Evolutionary conservation across 495 filamentous ascomycete species (phyloP), one percentile per base, ranked within the genome.

Genomic region (Neurospora cerealis): DNA sequence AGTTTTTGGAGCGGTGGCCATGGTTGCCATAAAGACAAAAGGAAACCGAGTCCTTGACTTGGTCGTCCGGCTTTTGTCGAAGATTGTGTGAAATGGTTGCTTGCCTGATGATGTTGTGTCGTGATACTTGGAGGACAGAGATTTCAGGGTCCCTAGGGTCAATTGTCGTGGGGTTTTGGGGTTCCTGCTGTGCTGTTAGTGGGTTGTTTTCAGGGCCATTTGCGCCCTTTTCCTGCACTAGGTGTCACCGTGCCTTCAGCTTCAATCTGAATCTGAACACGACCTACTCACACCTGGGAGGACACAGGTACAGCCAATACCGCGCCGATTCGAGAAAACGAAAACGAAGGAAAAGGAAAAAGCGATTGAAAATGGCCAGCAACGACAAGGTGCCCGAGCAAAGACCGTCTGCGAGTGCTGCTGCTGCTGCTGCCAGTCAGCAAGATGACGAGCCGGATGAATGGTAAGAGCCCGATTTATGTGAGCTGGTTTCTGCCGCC

Each of bases 391-490:
- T 19, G 54, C 54, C 54, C 54, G 54, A 66, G 28, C 54, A 66
- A 66, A 34, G 54, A 66, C 54, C 54, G 54, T 8, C 54, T 66
- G 54, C 54, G 54, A 62, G 24, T 32, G 42, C 72, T 44, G 74
- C 69, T 70, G 74, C 69, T 70, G 74, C 19, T 32, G 32, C 28
- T 72, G 28, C 24, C 28, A 66, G 34, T 38, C 74, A 88, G 42
- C 84, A 90, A 48, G 95, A 96, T 74, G 94, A 97, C 82, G 95
- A 97, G 79, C 93, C 93, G 5, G 95, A 98, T 88, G 95, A 97
- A 41, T 98, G 95, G 96, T 98, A 85, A 83, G 86, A 75, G 38
- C 9, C 3, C 38, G 70, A 66, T 48, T 46, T 40, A 46, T 69
- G 9, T 34, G 41, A 34, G 69, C 71, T 40, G 41, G 34, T 62